Evolutionary conservation across 2,329 filamentous ascomycete species (phyloP), one percentile per base, ranked within the genome.

Genomic region (Hyphodiscus sp.): DNA sequence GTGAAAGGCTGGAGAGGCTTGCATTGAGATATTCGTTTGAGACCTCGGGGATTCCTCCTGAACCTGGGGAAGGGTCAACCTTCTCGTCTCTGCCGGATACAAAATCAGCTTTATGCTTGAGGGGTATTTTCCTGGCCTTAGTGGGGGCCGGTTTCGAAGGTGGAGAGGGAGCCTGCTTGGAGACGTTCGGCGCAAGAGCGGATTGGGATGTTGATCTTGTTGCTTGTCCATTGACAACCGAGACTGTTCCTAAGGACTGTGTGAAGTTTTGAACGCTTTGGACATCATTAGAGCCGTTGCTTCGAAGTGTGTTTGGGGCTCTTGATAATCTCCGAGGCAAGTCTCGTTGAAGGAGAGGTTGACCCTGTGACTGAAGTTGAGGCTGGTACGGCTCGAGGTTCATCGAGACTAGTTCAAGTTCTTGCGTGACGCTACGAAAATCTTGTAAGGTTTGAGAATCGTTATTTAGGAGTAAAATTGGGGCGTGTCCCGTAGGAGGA

Each of bases 21-120:
- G 77, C 76, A 2, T 65, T 51, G n/a, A 89, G 72, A 69, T 95
- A 95, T 46, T 70, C 65, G 0, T 69, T 45, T 1, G 79, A 78
- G 0, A 88, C 82, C 0, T 77, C 65, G 0, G 89, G 89, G 20
- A 85, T 54, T 13, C 65, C 64, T 42, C 64, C 64, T 18, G 65
- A 67, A 16, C 46, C 58, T 18, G 26, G 19, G 33, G 63, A 65
- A 13, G 64, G 64, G 19, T 33, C 13, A 4, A 55, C 41, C 26
- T 60, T 63, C 30, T 29, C 42, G 30, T 60, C 54, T 57, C 50
- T 57, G 38, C 47, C 30, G 20, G 3, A 16, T 23, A 2, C 15
- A 19, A 18, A 7, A 18, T 3, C 16, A 38, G 4, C 33, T 38
- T 38, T 38, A 13, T 38, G 33, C 11, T 38, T 5, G 4, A 10